phyloP scores from a whole-genome alignment of 768 basidiomycete genomes.

The Hortiboletus campestris region DNA sequence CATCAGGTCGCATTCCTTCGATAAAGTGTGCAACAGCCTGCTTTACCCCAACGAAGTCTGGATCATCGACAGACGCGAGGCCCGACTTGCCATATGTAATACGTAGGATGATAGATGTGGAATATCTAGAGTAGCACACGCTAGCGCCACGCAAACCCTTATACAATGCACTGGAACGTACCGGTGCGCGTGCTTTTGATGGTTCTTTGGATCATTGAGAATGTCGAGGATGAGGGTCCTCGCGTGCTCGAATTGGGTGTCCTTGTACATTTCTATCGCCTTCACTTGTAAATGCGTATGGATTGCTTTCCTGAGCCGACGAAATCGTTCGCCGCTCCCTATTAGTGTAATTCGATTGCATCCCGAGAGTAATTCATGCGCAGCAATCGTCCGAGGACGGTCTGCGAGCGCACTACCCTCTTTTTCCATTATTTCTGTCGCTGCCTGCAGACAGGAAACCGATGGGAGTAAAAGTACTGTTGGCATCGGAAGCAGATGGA shows the following conservation, averaged over 20 bases:
- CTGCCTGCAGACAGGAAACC: constrained; percentile 36
- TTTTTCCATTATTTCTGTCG: constrained; percentile 61
- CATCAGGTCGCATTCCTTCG: constrained; percentile 30
- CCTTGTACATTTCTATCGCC: constrained; percentile 42
- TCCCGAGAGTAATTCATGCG: constrained; percentile 52
- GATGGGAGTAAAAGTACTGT: no score
- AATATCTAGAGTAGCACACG: constrained; percentile 19
- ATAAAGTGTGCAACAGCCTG: constrained; percentile 27
- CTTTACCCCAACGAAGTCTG: constrained; percentile 19
- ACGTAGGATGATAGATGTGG: constrained; percentile 25
- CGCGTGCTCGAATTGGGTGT: constrained; percentile 40
- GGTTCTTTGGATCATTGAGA: constrained; percentile 29
- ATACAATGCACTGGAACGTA: constrained; percentile 32
- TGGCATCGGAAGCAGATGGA: neutral
- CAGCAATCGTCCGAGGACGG: constrained; percentile 51
- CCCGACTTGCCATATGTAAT: constrained; percentile 25
- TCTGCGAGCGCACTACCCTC: constrained; percentile 52
- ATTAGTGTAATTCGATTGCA: constrained; percentile 52
- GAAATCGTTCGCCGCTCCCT: constrained; percentile 50
- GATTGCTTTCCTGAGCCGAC: constrained; percentile 52
- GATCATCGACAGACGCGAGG: constrained; percentile 20
- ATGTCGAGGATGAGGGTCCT: constrained; percentile 26
- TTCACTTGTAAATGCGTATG: constrained; percentile 55
- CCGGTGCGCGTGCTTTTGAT: constrained; percentile 47
- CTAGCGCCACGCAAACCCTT: neutral